These are phyloP conservation scores for Phytopythium kandeliae DNA, from an alignment of 352 stramenopile species.

Conservation along the genomic window DNA sequence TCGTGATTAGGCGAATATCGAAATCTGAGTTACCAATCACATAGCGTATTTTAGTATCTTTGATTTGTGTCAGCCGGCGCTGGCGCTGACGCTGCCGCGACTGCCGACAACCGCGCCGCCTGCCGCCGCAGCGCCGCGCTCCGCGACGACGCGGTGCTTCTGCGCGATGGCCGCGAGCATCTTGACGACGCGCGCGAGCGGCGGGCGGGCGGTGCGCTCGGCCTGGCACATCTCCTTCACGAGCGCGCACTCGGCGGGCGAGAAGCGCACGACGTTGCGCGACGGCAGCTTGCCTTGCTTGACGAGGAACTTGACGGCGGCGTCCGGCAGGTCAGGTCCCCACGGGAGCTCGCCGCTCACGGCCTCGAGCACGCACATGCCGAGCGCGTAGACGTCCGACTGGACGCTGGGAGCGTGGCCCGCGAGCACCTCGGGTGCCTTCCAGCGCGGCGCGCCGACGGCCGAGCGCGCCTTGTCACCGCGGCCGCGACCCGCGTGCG, in stretches of 20 bases:
- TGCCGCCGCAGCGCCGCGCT: too few relatives aligned
- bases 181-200: constrained; percentile 11
- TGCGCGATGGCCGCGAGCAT: neutral
- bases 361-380: constrained; percentile 29
- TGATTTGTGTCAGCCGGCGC: too few relatives aligned
- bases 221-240: constrained; percentile 26
- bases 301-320: constrained; percentile 23
- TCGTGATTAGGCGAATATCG: too few relatives aligned
- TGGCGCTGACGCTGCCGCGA: too few relatives aligned
- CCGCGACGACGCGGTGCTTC: too few relatives aligned
- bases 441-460: constrained; percentile 19
- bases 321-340: constrained; percentile 12
- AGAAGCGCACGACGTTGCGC: constrained; percentile 16
- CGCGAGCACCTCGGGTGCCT: constrained; percentile 20
- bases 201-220: constrained; percentile 11
- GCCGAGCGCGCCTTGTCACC: neutral
- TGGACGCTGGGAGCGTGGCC: constrained; percentile 7
- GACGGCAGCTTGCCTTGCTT: constrained; percentile 12
- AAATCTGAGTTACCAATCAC: too few relatives aligned
- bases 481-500: too few relatives aligned
- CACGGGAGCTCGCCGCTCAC: constrained; percentile 21
- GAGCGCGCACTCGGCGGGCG: constrained; percentile 24
- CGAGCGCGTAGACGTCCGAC: constrained; percentile 25
- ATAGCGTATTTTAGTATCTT: too few relatives aligned
- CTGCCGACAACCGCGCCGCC: neutral